phyloP scores from a whole-genome alignment of 2,329 filamentous ascomycete species.

The Trichocomaceae sp. region DNA sequence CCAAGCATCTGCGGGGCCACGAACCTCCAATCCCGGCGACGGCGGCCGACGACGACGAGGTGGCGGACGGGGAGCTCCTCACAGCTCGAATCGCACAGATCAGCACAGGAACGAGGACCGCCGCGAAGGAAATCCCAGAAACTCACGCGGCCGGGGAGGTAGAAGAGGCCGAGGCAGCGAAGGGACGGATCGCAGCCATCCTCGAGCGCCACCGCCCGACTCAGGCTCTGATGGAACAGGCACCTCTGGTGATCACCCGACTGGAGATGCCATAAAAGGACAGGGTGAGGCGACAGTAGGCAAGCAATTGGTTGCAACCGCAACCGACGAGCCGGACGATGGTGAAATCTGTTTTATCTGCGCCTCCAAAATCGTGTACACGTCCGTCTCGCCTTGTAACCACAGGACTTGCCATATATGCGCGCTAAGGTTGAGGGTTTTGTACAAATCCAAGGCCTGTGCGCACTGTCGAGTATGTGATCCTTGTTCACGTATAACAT shows the following conservation, averaged over 20 bases:
- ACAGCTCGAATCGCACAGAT: constrained; percentile 23
- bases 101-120: constrained; percentile 20
- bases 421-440: constrained; percentile 76
- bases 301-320: constrained; percentile 24
- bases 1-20: constrained; percentile 18
- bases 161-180: constrained; percentile 19
- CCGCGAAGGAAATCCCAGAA: constrained; percentile 31
- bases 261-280: constrained; percentile 38
- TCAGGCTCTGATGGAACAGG: constrained; percentile 29
- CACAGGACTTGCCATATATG: constrained; percentile 97
- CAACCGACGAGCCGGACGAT: constrained; percentile 50
- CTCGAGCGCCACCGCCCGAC: constrained; percentile 29
- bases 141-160: constrained; percentile 28
- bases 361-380: constrained; percentile 80
- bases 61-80: constrained; percentile 25
- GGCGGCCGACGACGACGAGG: constrained; percentile 30
- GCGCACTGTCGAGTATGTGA: constrained; percentile 75
- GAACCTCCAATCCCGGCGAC: constrained; percentile 38
- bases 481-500: not conserved
- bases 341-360: constrained; percentile 96
- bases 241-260: constrained; percentile 43
- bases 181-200: constrained; percentile 15
- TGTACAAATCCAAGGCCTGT: constrained; percentile 95
- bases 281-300: constrained; percentile 23
- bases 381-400: constrained; percentile 87